Percentiles rank a stretch among this genome's conserved stretches.
These are phyloP conservation scores for Fennellomyces sp. DNA, from an alignment of 371 early-diverging fungal genomes.

Conservation along the genomic window DNA sequence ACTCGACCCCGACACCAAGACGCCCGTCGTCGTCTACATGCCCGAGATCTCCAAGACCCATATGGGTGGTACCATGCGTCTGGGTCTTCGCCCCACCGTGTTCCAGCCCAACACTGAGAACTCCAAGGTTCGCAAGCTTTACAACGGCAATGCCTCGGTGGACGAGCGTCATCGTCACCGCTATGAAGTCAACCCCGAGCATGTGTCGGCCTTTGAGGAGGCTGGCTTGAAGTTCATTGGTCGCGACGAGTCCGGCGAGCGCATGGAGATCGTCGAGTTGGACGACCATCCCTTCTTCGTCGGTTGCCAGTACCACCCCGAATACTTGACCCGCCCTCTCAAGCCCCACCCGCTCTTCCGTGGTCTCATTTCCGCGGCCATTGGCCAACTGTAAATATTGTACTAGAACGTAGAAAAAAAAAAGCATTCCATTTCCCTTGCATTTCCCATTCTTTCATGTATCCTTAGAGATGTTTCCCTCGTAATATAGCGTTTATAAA, in stretches of 20 bases:
- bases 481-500: neutral
- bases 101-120: slow-evolving; percentile 73
- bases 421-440: neutral
- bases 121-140: slow-evolving; percentile 67
- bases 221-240: slow-evolving; percentile 94
- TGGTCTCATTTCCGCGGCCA: slow-evolving; percentile 90
- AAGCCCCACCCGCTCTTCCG: slow-evolving; percentile 93
- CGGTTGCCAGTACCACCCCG: slow-evolving; percentile 99
- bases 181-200: slow-evolving; percentile 97
- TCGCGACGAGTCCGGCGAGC: slow-evolving; percentile 89
- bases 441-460: neutral
- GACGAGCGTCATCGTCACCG: slow-evolving; percentile 99
- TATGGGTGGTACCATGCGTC: slow-evolving; percentile 97
- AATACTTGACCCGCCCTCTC: slow-evolving; percentile 95
- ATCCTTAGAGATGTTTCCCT: neutral
- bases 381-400: slow-evolving; percentile 40
- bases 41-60: slow-evolving; percentile 95
- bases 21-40: slow-evolving; percentile 93
- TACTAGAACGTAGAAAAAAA: slow-evolving; percentile 13
- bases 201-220: slow-evolving; percentile 76
- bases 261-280: slow-evolving; percentile 98
- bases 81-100: slow-evolving; percentile 89
- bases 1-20: slow-evolving; percentile 70
- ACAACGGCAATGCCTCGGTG: slow-evolving; percentile 66
- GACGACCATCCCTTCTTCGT: slow-evolving; percentile 95